phyloP scores from a whole-genome alignment of 106 monocot species.

The Xerophyta viscosa region DNA sequence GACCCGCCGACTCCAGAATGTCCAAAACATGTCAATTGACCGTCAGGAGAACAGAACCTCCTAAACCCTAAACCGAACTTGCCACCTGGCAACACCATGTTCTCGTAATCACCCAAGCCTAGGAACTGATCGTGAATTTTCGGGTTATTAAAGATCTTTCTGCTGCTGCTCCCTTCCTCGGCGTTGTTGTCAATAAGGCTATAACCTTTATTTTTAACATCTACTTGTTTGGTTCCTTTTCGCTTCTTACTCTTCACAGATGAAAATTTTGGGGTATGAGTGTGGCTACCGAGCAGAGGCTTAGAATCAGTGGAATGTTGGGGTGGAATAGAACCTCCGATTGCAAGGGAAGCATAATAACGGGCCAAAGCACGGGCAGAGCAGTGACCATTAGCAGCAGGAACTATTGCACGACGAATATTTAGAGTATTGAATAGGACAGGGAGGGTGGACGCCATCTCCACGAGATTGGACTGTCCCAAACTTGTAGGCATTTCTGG shows the following conservation, averaged over 20 bases:
- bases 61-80: constrained; percentile 86
- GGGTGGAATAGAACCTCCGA: constrained; percentile 50
- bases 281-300: constrained; percentile 66
- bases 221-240: constrained; percentile 5
- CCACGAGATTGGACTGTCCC: constrained; percentile 25
- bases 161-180: constrained; percentile 2
- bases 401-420: constrained; percentile 80
- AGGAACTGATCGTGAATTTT: constrained; percentile 70
- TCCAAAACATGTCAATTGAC: constrained; percentile 44
- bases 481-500: constrained; percentile 35
- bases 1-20: constrained; percentile 96
- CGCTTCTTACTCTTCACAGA: constrained; percentile 31
- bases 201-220: constrained; percentile 9
- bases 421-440: constrained; percentile 88
- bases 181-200: constrained; percentile 8
- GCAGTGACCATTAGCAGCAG: constrained; percentile 91
- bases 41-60: constrained; percentile 29
- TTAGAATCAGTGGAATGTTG: constrained; percentile 45
- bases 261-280: constrained; percentile 58
- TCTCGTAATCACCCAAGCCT: constrained; percentile 53
- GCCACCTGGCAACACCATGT: constrained; percentile 42
- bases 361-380: constrained; percentile 93
- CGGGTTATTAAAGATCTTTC: constrained; percentile 32
- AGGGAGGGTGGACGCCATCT: constrained; percentile 46
- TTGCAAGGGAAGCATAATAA: constrained; percentile 76